Evolutionary conservation across 805 yeast species (phyloP), one percentile per base, ranked within the genome.

Genomic region (Candida parachauliodes): DNA sequence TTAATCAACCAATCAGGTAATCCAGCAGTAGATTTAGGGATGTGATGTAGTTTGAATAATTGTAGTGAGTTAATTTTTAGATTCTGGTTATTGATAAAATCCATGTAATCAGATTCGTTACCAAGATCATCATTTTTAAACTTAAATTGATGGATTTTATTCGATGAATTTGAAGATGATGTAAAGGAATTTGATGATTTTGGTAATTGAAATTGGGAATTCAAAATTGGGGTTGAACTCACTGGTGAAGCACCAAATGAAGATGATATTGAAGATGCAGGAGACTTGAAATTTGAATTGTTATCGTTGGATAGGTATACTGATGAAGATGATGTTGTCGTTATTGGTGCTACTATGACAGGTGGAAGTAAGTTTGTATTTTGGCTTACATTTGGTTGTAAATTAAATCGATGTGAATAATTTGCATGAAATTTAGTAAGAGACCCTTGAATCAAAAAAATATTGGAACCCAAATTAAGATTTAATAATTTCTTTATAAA

Each of bases 401-500:
- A n/a, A 4, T 21, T 2, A 67, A 60, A 33, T 16, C 19, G 8
- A 16, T 35, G 16, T 2, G 76, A 57, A 7, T 52, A 41, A 3
- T 47, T 36, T 2, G 31, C 37, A 11, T 34, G 35, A 16, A 30
- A 24, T 32, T 36, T 24, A 11, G 10, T 5, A 8, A 28, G 19
- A 3, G 34, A 18, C 18, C 25, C 29, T 8, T 24, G 19, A 2
- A 33, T 12, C 15, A 33, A 24, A 8, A 15, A 8, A 26, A 30
- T 27, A 16, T 23, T 17, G 18, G 18, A 14, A 19, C 24, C 32
- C 25, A 39, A 20, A 15, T n/a, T 16, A 5, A 19, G 17, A 16
- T 32, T 55, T 34, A 63, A 60, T 39, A 79, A 70, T 50, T 81
- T 80, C 33, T 59, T 62, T 18, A 72, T 61, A 46, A 78, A 57